A percentile compares a stretch with the other conserved stretches of the same genome.
phyloP scores from a whole-genome alignment of 768 basidiomycete species.

The Naganishia kalamii region DNA sequence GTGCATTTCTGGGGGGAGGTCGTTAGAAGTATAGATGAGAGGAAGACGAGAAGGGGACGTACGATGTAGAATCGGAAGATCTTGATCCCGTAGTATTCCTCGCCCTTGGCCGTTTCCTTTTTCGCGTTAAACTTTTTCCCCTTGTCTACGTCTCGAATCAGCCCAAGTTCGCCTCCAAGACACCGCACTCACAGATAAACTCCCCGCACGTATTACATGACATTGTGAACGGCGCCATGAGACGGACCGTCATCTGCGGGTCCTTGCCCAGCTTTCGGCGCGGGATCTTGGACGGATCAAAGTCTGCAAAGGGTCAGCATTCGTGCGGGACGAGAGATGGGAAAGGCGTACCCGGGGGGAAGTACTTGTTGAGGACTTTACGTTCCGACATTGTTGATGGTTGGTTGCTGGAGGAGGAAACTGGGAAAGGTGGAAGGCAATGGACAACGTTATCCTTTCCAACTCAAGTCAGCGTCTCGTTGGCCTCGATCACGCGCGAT shows the following conservation, averaged over 20 bases:
- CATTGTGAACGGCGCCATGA: conserved; percentile 99
- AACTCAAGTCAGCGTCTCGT: neutral
- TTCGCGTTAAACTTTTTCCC: conserved; percentile 99
- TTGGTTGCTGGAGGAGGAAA: no score
- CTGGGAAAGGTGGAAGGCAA: neutral
- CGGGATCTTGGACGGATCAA: conserved; percentile 62
- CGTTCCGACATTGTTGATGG: conserved; percentile 24
- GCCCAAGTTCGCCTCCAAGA: neutral
- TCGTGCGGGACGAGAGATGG: neutral
- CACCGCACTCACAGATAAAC: conserved; percentile 58
- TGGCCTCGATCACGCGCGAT: neutral
- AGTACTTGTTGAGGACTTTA: conserved; percentile 28
- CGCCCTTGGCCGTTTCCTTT: conserved; percentile 94
- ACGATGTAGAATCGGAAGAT: conserved; percentile 47
- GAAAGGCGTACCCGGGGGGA: conserved; percentile 23
- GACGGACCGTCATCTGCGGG: conserved; percentile 91
- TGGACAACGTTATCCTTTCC: neutral
- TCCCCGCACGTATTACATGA: conserved; percentile 80
- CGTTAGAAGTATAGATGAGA: conserved; percentile 26
- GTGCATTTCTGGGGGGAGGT: conserved; percentile 56
- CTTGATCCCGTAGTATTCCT: conserved; percentile 97
- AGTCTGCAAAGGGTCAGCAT: conserved; percentile 14
- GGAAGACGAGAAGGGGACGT: conserved; percentile 21
- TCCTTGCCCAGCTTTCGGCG: conserved; percentile 84
- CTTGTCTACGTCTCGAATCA: conserved; percentile 57